Percentiles rank a stretch among this genome's conserved stretches.
These are phyloP conservation scores for Nakazawaea ambrosiae DNA, from an alignment of 805 yeast genomes.

Conservation along the genomic window DNA sequence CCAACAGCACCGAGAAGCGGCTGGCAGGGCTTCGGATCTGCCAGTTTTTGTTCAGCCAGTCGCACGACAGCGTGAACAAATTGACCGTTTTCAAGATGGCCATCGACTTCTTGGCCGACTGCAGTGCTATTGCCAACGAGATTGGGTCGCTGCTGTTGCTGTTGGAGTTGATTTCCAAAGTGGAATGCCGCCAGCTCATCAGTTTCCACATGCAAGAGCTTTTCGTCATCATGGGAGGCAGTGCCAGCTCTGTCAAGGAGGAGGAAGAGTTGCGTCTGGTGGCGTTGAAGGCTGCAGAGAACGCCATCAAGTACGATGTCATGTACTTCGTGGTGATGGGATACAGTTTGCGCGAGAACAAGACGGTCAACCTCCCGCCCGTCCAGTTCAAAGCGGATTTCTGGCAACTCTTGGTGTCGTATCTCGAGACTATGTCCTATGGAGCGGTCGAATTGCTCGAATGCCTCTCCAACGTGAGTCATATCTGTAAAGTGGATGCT, in stretches of 20 bases:
- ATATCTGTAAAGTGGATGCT: background rate
- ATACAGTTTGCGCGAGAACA: constrained; percentile 19
- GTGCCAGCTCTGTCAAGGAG: background rate
- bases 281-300: constrained; percentile 1
- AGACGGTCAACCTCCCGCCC: background rate
- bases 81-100: constrained; percentile 20
- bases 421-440: constrained; percentile 1
- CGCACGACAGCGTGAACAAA: constrained; percentile 14
- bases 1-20: constrained; percentile 42
- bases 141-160: constrained; percentile 23
- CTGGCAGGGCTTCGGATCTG: constrained; percentile 48
- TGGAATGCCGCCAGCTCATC: constrained; percentile 42
- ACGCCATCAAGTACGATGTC: constrained; percentile 40
- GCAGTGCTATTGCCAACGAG: constrained; percentile 9
- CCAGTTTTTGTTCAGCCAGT: constrained; percentile 34
- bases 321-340: constrained; percentile 33
- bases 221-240: background rate
- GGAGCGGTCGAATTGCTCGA: constrained; percentile 4
- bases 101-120: constrained; percentile 12
- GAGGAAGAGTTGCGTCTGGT: background rate
- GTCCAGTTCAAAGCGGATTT: background rate
- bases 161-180: constrained; percentile 29
- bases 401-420: constrained; percentile 5
- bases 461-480: constrained; percentile 5
- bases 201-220: constrained; percentile 20